Conservation (phyloP, 2,329 filamentous ascomycete genomes). For the Diaporthe velutina region DNA sequence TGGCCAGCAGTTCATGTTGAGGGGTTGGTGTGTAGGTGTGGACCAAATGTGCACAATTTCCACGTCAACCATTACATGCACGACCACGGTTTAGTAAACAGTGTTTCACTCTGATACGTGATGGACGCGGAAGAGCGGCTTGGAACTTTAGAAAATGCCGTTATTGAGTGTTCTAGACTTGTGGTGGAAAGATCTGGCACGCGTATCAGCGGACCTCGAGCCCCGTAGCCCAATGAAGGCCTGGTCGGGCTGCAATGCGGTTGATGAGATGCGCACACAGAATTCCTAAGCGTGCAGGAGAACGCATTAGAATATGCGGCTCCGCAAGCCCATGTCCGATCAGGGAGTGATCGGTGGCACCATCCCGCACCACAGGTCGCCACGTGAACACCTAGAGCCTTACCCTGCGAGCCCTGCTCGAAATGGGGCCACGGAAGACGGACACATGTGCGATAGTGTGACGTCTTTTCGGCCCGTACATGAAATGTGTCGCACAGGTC, state of each 20-base stretch:
- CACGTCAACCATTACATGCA: background rate
- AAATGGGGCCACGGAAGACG: too few relatives aligned
- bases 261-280: background rate
- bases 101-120: background rate
- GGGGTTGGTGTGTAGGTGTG: background rate
- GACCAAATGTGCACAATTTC: background rate
- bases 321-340: background rate
- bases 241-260: background rate
- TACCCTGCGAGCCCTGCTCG: background rate
- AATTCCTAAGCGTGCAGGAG: background rate
- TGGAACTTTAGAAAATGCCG: background rate
- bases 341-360: background rate
- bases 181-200: background rate
- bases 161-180: background rate
- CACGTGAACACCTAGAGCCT: slow-evolving; percentile 12
- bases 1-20: background rate
- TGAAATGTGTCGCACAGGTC: background rate
- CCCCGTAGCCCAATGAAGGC: background rate
- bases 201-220: background rate
- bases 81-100: background rate
- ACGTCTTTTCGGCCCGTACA: background rate
- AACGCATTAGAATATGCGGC: background rate
- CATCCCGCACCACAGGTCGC: background rate
- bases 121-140: slow-evolving; percentile 11
- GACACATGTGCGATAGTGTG: background rate